Conservation (phyloP, 2,329 filamentous ascomycete species). For the Ophiostoma novo-ulmi region DNA sequence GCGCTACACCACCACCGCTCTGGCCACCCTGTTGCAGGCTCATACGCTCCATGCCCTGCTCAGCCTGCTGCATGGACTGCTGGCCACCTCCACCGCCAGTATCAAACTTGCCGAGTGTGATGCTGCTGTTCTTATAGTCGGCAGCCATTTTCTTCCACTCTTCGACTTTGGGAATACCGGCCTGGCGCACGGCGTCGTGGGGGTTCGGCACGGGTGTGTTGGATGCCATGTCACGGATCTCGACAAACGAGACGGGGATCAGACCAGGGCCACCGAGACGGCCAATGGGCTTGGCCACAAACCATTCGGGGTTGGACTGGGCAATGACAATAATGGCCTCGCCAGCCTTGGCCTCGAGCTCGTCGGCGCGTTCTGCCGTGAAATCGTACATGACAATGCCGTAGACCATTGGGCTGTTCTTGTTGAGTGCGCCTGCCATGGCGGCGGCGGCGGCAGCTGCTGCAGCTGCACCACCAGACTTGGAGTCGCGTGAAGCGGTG, state of each 20-base stretch:
- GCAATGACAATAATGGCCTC: slow-evolving; percentile 98
- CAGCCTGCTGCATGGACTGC: slow-evolving; percentile 45
- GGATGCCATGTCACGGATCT: slow-evolving; percentile 89
- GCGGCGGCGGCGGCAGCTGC: slow-evolving; percentile 31
- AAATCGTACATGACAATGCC: slow-evolving; percentile 98
- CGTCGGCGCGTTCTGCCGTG: slow-evolving; percentile 88
- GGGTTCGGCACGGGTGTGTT: slow-evolving; percentile 77
- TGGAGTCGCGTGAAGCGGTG: slow-evolving; percentile 15
- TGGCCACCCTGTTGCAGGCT: slow-evolving; percentile 56
- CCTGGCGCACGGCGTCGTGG: slow-evolving; percentile 76
- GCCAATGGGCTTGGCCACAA: slow-evolving; percentile 98
- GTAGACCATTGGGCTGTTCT: slow-evolving; percentile 81
- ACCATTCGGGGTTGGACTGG: slow-evolving; percentile 98
- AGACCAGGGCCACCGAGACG: slow-evolving; percentile 89
- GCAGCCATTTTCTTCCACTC: slow-evolving; percentile 99
- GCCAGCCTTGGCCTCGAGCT: slow-evolving; percentile 88
- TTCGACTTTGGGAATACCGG: slow-evolving; percentile 89
- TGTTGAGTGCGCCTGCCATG: slow-evolving; percentile 41
- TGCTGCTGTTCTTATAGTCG: slow-evolving; percentile 98
- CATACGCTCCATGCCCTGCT: slow-evolving; percentile 71
- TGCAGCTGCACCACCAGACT: slow-evolving; percentile 7
- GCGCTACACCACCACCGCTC: slow-evolving; percentile 35
- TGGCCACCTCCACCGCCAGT: slow-evolving; percentile 40
- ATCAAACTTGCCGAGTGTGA: slow-evolving; percentile 88
- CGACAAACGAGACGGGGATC: slow-evolving; percentile 94